Percentiles rank a stretch among this genome's conserved stretches.
Evolutionary conservation across 129 eudicot genomes (phyloP).

Genomic region (Artemisia annua): DNA sequence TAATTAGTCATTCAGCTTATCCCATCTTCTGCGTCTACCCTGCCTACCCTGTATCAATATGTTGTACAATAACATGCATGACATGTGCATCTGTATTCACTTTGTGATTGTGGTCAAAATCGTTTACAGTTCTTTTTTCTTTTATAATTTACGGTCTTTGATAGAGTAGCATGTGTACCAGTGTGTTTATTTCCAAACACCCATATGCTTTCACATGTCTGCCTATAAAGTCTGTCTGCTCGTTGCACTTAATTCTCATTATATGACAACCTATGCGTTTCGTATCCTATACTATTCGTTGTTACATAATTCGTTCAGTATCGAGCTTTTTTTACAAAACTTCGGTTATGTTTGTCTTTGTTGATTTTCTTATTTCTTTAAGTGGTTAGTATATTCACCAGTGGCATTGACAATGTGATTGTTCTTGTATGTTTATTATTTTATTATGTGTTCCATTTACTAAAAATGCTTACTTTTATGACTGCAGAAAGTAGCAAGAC

Average conservation of each 20-base stretch:
- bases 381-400: background rate
- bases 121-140: background rate
- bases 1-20: background rate
- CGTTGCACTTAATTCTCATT: background rate
- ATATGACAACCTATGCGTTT: slow-evolving; percentile 10
- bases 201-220: background rate
- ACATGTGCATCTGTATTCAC: too few relatives aligned
- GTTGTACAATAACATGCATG: too few relatives aligned
- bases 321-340: too few relatives aligned
- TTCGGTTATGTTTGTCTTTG: too few relatives aligned
- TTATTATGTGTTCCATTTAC: slow-evolving; percentile 16
- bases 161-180: background rate
- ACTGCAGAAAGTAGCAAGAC: slow-evolving; percentile 79
- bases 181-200: background rate
- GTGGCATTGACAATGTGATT: too few relatives aligned
- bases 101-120: background rate
- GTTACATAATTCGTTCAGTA: background rate
- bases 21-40: background rate
- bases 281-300: slow-evolving; percentile 1
- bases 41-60: background rate
- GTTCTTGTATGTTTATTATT: background rate
- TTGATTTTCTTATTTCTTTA: background rate
- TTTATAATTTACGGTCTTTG: background rate
- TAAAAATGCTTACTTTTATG: slow-evolving; percentile 18
- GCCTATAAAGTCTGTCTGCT: too few relatives aligned